Conservation (phyloP, 805 yeast species). For the Saccharomyces mikatae region DNA sequence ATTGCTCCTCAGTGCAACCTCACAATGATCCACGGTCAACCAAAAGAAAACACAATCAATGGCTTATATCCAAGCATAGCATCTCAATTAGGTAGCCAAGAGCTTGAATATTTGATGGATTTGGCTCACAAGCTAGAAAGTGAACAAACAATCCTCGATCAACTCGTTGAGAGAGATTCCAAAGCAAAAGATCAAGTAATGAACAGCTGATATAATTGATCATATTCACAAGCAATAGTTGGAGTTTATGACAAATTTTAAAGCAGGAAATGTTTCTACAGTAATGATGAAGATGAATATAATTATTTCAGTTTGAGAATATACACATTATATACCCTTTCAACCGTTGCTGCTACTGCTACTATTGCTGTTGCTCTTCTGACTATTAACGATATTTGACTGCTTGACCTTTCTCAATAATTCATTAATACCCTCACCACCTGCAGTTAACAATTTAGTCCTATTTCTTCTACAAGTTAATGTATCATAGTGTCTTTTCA, state of each 20-base stretch:
- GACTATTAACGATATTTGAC: not conserved
- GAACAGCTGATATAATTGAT: not conserved
- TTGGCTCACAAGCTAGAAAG: conserved; percentile 42
- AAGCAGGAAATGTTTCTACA: not conserved
- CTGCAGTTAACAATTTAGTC: conserved; percentile 36
- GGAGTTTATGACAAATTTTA: not conserved
- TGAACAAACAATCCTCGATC: not conserved
- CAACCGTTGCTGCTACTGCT: conserved; percentile 1
- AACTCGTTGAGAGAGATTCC: not conserved
- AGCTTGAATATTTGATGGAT: conserved; percentile 79
- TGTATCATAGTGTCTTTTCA: conserved; percentile 67
- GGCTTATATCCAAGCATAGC: conserved; percentile 91
- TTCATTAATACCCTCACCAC: conserved; percentile 27
- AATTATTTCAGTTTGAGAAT: not conserved
- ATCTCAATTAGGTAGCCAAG: conserved; percentile 93
- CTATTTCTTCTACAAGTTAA: conserved; percentile 67
- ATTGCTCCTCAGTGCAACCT: conserved; percentile 85
- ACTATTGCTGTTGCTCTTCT: not conserved
- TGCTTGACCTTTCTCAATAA: conserved; percentile 15
- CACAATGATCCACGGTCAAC: conserved; percentile 89
- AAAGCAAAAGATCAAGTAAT: not conserved
- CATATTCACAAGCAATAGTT: not conserved
- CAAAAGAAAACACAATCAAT: conserved; percentile 85
- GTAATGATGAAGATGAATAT: not conserved
- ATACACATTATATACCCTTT: conserved; percentile 1